Evolutionary conservation across 139 green algal species (phyloP).

Genomic region (Asterochloris erici): DNA sequence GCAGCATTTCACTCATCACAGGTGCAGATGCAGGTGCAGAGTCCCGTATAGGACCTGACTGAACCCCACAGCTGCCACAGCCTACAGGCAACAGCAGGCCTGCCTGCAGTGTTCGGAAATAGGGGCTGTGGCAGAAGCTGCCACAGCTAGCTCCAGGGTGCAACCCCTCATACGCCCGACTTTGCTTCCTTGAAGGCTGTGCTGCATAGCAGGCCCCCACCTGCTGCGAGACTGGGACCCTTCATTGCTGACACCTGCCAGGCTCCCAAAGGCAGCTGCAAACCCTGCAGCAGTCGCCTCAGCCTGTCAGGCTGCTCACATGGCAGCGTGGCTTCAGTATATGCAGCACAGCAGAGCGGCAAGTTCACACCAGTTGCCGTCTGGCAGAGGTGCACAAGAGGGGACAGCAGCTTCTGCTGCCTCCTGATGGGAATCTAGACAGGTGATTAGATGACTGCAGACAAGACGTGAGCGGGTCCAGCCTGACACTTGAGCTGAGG

Average conservation of each 20-base stretch:
- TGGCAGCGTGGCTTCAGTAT: neutral
- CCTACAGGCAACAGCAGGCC: too few species aligned
- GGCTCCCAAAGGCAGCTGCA: constrained; percentile 39
- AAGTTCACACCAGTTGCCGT: neutral
- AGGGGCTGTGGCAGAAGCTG: too few species aligned
- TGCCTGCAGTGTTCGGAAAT: too few species aligned
- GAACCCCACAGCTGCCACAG: too few species aligned
- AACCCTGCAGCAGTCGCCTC: constrained; percentile 17
- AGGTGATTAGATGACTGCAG: neutral
- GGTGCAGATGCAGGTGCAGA: neutral
- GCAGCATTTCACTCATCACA: neutral
- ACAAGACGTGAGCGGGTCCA: neutral
- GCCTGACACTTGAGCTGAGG: too few species aligned
- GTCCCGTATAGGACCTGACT: too few species aligned
- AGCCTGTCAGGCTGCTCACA: neutral
- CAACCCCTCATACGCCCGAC: too few species aligned
- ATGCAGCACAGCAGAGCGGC: neutral
- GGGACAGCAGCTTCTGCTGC: too few species aligned
- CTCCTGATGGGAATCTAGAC: neutral
- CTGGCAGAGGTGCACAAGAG: neutral
- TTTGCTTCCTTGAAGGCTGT: too few species aligned
- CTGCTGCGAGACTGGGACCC: neutral
- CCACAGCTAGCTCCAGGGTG: too few species aligned
- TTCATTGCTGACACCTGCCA: constrained; percentile 6
- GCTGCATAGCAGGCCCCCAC: too few species aligned